Evolutionary conservation across 2,329 filamentous ascomycete species (phyloP), one percentile per base, ranked within the genome.

Genomic region (Cadophora sp.): DNA sequence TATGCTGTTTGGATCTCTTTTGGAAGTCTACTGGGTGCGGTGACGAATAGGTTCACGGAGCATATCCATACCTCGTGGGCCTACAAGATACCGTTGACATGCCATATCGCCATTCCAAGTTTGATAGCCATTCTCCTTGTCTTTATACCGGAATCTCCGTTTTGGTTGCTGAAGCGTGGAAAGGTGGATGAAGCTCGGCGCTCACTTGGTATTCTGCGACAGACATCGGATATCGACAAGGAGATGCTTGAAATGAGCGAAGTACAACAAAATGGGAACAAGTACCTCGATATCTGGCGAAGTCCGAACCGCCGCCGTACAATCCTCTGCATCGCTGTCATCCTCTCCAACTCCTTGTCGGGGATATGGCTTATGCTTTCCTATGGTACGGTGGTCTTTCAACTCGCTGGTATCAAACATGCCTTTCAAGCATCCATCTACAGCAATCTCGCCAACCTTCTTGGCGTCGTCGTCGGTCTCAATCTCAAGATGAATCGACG

Each of bases 341-440:
- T 72, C 41, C 50, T 72, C 7, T 75, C 72, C 2, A 72, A 73
- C 24, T 71, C 75, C 16, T 72, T 74, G 0, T 73, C 75, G 8
- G 76, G 76, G 4, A 61, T 74, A 16, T 75, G 73, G 73, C 71
- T 78, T 20, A 70, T 76, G 33, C 56, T 76, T 36, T 71, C 71
- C 4, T 76, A 76, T 68, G 72, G 73, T 60, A 74, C 73, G 4
- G 76, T 74, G 59, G 75, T 76, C 60, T 73, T 72, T 60, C 70
- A 74, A 60, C 69, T 71, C 13, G 30, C 56, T 8, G 33, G 24
- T 6, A 20, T 60, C 3, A 20, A 45, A n/a, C 30, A 55, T 3
- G 39, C 55, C 0, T 65, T 65, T 22, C 55, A 53, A 7, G 55
- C 47, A 16, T 65, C 63, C 9, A 41, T 62, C 9, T 62, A 50